A percentile compares a stretch with the other conserved stretches of the same genome.
These are phyloP conservation scores for Picochlorum sp. DNA, from an alignment of 139 green algal species.

Conservation along the genomic window DNA sequence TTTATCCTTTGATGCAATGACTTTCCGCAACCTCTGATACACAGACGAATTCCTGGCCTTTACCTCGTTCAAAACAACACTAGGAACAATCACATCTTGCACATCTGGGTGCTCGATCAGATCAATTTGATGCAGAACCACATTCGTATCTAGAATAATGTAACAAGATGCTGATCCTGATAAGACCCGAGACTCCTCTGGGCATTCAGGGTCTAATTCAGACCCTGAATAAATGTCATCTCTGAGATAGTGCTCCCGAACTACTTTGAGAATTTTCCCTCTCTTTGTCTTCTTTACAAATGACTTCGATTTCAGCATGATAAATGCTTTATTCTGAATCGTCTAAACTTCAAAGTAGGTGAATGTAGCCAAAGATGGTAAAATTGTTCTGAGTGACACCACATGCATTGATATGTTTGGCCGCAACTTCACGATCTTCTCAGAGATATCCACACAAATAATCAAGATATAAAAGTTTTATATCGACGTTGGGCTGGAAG, in stretches of 20 bases:
- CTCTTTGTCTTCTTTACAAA: conserved; percentile 86
- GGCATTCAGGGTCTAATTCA: conserved; percentile 56
- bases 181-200: conserved; percentile 47
- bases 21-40: conserved; percentile 68
- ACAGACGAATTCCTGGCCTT: conserved; percentile 57
- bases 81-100: conserved; percentile 72
- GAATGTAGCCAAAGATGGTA: too few relatives aligned
- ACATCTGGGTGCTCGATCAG: conserved; percentile 83
- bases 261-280: conserved; percentile 73
- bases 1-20: conserved; percentile 43
- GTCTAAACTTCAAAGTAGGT: not conserved
- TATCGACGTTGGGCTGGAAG: too few relatives aligned
- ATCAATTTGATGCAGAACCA: conserved; percentile 86
- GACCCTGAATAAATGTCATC: conserved; percentile 90
- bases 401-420: too few relatives aligned
- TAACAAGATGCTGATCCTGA: conserved; percentile 57
- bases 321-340: not conserved
- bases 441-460: too few relatives aligned
- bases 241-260: conserved; percentile 90
- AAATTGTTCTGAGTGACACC: too few relatives aligned
- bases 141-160: conserved; percentile 91
- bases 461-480: too few relatives aligned
- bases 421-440: too few relatives aligned
- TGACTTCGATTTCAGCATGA: conserved; percentile 61
- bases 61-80: conserved; percentile 72